Conservation (phyloP, 495 filamentous ascomycete species). For the Neurospora tetrasperma region DNA sequence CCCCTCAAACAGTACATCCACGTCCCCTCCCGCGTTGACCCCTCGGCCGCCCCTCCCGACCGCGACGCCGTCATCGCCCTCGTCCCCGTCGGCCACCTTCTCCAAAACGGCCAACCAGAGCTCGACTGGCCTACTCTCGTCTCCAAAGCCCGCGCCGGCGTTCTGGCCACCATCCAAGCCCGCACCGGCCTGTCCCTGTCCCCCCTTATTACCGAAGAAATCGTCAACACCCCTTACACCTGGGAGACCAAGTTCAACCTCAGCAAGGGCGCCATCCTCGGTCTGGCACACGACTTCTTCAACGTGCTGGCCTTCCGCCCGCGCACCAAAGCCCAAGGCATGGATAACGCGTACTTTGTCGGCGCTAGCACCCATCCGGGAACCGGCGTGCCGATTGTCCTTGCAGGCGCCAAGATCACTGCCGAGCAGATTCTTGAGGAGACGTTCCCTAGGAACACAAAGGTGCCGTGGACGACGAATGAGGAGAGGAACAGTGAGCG, state of each 20-base stretch:
- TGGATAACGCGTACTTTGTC: constrained; percentile 51
- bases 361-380: constrained; percentile 64
- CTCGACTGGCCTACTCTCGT: constrained; percentile 51
- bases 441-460: constrained; percentile 30
- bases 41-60: constrained; percentile 50
- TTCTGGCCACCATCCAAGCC: constrained; percentile 43
- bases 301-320: constrained; percentile 61
- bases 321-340: constrained; percentile 38
- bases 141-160: constrained; percentile 37
- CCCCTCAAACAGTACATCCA: constrained; percentile 44
- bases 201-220: constrained; percentile 43
- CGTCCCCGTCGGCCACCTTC: constrained; percentile 56
- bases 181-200: constrained; percentile 41
- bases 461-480: neutral
- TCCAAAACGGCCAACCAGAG: constrained; percentile 23
- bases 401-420: constrained; percentile 54
- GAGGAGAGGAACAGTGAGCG: neutral
- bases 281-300: constrained; percentile 57
- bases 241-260: constrained; percentile 60
- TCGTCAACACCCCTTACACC: constrained; percentile 47
- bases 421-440: constrained; percentile 45
- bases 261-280: constrained; percentile 58
- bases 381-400: constrained; percentile 58
- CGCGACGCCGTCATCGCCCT: constrained; percentile 54
- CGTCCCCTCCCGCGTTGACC: constrained; percentile 55